phyloP scores from a whole-genome alignment of 257 asterid species.

The Henckelia pumila region DNA sequence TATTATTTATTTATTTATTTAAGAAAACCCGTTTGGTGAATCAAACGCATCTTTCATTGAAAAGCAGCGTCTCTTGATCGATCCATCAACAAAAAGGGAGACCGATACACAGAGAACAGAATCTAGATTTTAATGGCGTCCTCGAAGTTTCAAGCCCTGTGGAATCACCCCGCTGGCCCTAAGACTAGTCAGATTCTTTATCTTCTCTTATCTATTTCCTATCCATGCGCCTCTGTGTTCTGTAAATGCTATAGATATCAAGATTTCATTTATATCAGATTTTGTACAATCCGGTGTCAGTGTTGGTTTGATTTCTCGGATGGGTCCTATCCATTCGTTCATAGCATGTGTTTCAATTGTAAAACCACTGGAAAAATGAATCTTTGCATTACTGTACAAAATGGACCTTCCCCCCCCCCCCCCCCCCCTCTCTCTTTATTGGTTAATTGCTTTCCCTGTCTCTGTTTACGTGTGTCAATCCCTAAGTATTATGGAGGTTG shows the following conservation, averaged over 20 bases:
- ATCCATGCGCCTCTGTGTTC: neutral
- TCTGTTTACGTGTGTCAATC: neutral
- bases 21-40: too few relatives aligned
- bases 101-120: neutral
- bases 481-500: neutral
- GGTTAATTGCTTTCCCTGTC: neutral
- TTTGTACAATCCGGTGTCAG: neutral
- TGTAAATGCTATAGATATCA: neutral
- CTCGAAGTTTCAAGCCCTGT: constrained; percentile 18
- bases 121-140: constrained; percentile 1
- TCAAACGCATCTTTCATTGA: neutral
- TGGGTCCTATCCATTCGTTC: neutral
- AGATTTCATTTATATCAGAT: neutral
- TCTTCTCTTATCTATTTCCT: neutral
- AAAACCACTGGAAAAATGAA: neutral
- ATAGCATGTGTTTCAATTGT: neutral
- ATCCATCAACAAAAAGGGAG: neutral
- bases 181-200: constrained; percentile 16
- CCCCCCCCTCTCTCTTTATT: neutral
- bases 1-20: too few relatives aligned
- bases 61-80: neutral
- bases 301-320: neutral
- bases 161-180: constrained; percentile 26
- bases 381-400: neutral
- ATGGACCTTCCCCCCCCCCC: neutral